These are phyloP conservation scores for Esteya vermicola DNA, from an alignment of 2,329 filamentous ascomycete species.

Conservation along the genomic window DNA sequence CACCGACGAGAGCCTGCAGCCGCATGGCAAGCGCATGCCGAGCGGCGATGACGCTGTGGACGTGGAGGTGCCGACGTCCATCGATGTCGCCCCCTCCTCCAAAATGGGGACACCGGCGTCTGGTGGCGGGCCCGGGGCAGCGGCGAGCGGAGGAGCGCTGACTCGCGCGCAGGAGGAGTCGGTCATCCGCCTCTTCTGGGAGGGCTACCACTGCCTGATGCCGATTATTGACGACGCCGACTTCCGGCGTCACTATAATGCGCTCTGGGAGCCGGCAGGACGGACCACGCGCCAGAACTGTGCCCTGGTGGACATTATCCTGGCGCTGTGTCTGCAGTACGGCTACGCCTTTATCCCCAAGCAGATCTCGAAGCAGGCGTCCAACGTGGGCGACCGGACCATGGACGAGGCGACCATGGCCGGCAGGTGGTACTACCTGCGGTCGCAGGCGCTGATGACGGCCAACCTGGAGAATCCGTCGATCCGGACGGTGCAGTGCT, in stretches of 20 bases:
- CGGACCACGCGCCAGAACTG: slow-evolving; percentile 21
- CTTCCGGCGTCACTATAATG: slow-evolving; percentile 23
- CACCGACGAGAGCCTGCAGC: slow-evolving; percentile 8
- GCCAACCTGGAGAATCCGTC: slow-evolving; percentile 31
- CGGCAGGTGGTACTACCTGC: slow-evolving; percentile 29
- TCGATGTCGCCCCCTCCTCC: no score
- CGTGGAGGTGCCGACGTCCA: no score
- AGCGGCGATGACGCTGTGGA: not conserved
- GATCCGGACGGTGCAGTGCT: slow-evolving; percentile 32
- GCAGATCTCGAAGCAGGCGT: not conserved
- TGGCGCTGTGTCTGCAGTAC: slow-evolving; percentile 37
- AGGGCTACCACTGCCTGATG: slow-evolving; percentile 21
- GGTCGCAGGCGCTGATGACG: slow-evolving; percentile 27
- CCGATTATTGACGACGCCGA: slow-evolving; percentile 23
- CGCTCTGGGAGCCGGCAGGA: slow-evolving; percentile 21
- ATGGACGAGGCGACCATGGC: slow-evolving; percentile 23
- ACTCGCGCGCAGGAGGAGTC: slow-evolving; percentile 22
- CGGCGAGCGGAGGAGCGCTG: not conserved
- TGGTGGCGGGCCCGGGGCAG: no score
- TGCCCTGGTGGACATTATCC: slow-evolving; percentile 34
- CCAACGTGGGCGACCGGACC: not conserved
- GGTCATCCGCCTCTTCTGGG: slow-evolving; percentile 26
- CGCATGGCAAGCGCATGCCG: slow-evolving; percentile 4
- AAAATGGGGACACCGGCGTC: no score
- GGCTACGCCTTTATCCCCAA: slow-evolving; percentile 17